These are phyloP conservation scores for Calonectria henricotiae DNA, from an alignment of 2,329 filamentous ascomycete genomes.

Conservation along the genomic window DNA sequence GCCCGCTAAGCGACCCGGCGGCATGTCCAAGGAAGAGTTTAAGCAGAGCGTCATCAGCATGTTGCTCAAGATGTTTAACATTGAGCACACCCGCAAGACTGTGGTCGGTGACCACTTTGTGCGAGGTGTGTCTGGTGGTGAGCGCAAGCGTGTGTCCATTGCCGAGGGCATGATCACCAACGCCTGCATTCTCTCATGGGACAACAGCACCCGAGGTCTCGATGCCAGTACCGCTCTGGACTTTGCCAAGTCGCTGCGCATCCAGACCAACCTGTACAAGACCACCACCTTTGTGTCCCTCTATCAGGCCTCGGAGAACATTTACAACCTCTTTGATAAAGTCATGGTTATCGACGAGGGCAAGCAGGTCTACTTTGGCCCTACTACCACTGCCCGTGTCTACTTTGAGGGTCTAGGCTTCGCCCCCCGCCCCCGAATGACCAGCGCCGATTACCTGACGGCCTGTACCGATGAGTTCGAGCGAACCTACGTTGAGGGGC, in stretches of 20 bases:
- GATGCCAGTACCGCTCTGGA: slow-evolving; percentile 80
- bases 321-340: slow-evolving; percentile 87
- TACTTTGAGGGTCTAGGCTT: slow-evolving; percentile 88
- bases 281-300: slow-evolving; percentile 89
- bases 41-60: slow-evolving; percentile 83
- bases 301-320: slow-evolving; percentile 89
- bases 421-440: slow-evolving; percentile 81
- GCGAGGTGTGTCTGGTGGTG: slow-evolving; percentile 83
- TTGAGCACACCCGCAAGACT: slow-evolving; percentile 89
- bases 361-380: slow-evolving; percentile 83
- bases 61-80: slow-evolving; percentile 93
- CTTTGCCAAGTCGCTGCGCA: slow-evolving; percentile 79
- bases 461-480: slow-evolving; percentile 90
- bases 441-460: slow-evolving; percentile 86
- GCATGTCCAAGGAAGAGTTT: slow-evolving; percentile 81
- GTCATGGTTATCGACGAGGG: slow-evolving; percentile 86
- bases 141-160: slow-evolving; percentile 81
- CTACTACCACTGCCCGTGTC: slow-evolving; percentile 74
- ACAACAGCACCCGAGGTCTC: slow-evolving; percentile 80
- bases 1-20: slow-evolving; percentile 83
- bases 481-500: slow-evolving; percentile 80
- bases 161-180: slow-evolving; percentile 87
- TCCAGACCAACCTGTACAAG: slow-evolving; percentile 88
- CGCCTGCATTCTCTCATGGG: slow-evolving; percentile 82
- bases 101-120: slow-evolving; percentile 88